These are phyloP conservation scores for Silybum marianum DNA, from an alignment of 129 eudicot genomes.

Conservation along the genomic window DNA sequence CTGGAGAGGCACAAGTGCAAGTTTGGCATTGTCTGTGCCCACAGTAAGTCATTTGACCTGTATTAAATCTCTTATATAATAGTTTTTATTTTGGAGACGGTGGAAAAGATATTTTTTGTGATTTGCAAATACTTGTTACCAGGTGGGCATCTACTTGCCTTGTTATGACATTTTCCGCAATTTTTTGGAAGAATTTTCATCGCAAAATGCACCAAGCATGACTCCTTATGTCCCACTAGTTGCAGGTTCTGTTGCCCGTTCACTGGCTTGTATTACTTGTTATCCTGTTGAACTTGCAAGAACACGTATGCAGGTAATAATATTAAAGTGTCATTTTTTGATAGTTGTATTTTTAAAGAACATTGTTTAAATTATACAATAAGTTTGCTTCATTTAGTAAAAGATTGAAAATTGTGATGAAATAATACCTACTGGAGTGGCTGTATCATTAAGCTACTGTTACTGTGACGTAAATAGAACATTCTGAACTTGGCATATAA, in stretches of 20 bases:
- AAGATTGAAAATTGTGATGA: not conserved
- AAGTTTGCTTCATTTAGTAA: not conserved
- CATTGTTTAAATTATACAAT: not conserved
- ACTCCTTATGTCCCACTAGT: constrained; percentile 79
- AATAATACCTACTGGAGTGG: not conserved
- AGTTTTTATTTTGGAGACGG: not conserved
- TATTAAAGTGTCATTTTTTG: not conserved
- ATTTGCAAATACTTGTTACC: constrained; percentile 14
- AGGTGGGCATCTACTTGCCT: constrained; percentile 96
- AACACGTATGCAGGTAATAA: constrained; percentile 96
- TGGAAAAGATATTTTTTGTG: not conserved
- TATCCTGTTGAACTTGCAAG: constrained; percentile 94
- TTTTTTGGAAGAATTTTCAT: constrained; percentile 58
- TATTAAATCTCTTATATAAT: not conserved
- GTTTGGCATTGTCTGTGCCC: constrained; percentile 81
- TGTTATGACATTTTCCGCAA: constrained; percentile 81
- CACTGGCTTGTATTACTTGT: constrained; percentile 84
- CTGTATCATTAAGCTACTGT: not conserved
- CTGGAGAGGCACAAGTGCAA: constrained; percentile 97
- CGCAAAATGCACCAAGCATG: constrained; percentile 50
- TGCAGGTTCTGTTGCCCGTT: constrained; percentile 84
- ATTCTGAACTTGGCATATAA: not conserved
- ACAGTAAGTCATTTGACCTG: constrained; percentile 53
- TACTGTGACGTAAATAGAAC: not conserved
- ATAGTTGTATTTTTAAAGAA: not conserved